Evolutionary conservation across 345 rosid genomes (phyloP).

Genomic region (Clarkia xantiana): DNA sequence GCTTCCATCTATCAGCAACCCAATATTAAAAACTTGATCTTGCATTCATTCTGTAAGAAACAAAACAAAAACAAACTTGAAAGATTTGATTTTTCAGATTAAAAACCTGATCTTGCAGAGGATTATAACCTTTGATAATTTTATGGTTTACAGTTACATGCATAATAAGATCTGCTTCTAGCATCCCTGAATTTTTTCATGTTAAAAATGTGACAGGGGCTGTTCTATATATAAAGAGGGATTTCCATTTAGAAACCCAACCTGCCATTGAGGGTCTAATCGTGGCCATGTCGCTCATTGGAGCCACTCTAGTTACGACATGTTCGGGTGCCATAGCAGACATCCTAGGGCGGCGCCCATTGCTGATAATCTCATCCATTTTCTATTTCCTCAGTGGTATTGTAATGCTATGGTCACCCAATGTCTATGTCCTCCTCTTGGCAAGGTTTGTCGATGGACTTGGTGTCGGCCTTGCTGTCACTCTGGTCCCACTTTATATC

Average conservation of each 20-base stretch:
- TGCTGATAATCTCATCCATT: conserved; percentile 13
- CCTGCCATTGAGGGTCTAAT: conserved; percentile 13
- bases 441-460: conserved; percentile 16
- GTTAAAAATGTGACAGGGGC: conserved; percentile 7
- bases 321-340: conserved; percentile 14
- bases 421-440: conserved; percentile 10
- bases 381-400: conserved; percentile 11
- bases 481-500: conserved; percentile 14
- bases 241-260: conserved; percentile 11
- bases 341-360: conserved; percentile 12
- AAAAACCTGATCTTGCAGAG: too few relatives aligned
- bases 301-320: conserved; percentile 14
- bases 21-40: too few relatives aligned
- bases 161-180: neutral
- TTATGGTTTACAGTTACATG: neutral
- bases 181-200: neutral
- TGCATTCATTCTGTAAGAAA: too few relatives aligned
- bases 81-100: too few relatives aligned
- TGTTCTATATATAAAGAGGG: conserved; percentile 15
- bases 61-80: too few relatives aligned
- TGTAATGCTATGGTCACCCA: conserved; percentile 14
- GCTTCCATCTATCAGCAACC: too few relatives aligned
- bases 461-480: conserved; percentile 13
- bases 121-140: too few relatives aligned
- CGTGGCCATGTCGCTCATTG: conserved; percentile 15